phyloP scores from a whole-genome alignment of 2,329 filamentous ascomycete genomes.

The Aaosphaeria arxii region DNA sequence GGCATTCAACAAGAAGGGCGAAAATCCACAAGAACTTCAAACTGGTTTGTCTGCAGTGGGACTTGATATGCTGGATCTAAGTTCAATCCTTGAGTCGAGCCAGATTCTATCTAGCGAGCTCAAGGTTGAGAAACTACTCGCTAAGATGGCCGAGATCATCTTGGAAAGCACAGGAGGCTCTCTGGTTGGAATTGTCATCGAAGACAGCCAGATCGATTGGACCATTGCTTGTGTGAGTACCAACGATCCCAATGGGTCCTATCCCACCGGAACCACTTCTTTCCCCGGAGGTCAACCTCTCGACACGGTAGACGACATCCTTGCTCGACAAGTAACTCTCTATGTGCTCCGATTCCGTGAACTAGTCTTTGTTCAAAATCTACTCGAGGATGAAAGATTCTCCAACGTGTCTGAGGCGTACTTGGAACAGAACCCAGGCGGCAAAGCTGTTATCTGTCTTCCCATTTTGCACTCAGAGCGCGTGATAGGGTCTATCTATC shows the following conservation, averaged over 20 bases:
- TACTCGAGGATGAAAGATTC: constrained; percentile 73
- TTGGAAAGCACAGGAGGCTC: constrained; percentile 74
- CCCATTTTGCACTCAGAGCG: constrained; percentile 73
- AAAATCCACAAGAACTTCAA: constrained; percentile 52
- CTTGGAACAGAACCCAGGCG: constrained; percentile 64
- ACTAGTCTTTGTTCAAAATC: constrained; percentile 69
- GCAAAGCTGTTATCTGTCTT: constrained; percentile 75
- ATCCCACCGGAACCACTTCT: constrained; percentile 54
- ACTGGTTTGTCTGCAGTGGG: constrained; percentile 63
- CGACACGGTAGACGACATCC: constrained; percentile 59
- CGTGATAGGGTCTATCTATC: constrained; percentile 70
- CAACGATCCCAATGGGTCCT: constrained; percentile 40
- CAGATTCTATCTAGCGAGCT: constrained; percentile 78
- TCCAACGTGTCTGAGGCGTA: constrained; percentile 70
- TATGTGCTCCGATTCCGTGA: constrained; percentile 77
- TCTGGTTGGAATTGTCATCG: constrained; percentile 69
- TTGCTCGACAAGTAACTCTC: constrained; percentile 74
- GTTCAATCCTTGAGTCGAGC: constrained; percentile 74
- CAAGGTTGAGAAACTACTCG: constrained; percentile 70
- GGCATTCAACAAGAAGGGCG: constrained; percentile 37
- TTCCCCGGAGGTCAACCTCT: constrained; percentile 66
- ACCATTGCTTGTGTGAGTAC: constrained; percentile 71
- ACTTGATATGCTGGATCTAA: constrained; percentile 79
- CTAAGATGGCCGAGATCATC: constrained; percentile 80
- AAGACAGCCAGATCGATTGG: constrained; percentile 65